Base-by-base conservation (phyloP, 108 stramenopile genomes). In the Bacterosira constricta region DNA sequence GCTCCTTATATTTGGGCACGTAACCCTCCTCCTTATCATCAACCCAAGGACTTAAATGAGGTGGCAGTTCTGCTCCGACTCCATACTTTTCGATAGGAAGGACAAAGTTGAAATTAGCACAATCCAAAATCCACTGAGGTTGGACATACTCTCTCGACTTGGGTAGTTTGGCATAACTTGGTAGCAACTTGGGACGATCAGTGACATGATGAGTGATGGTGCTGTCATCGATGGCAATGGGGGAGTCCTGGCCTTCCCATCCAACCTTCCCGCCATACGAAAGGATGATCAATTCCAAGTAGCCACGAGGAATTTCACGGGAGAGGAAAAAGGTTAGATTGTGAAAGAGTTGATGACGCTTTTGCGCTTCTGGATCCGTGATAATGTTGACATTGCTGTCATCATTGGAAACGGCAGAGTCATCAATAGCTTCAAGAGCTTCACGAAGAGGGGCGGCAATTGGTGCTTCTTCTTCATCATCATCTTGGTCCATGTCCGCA, bases 1-100 rank as follows among this genome's bases (percentile, higher is more conserved):
- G 97, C 86, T 97, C 96, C 11, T 91, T 84, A 80, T 97, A 99
- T 25, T 92, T 94, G 9, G 99, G 99, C 57, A 93, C 87, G 85
- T 99, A 99, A 20, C 99, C 98, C 75, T 98, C 99, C 52, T 95
- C 91, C 35, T 95, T 92, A 69, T 99, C 92, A 61, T 99, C 97
- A 5, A 99, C 97, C 91, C 98, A 99, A 20, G 99, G 99, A 47
- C 95, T 94, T 11, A 99, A 80, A 82, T 99, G 99, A n/a, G 97
- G 97, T 25, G 99, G 99, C 38, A 98, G 82, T 8, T 69, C 49
- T 13, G 63, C 90, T n/a, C 97, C 98, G 4, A 97, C 94, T 13
- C 73, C 89, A 73, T 99, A 99, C 71, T 76, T 88, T 15, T 77
- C 75, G 45, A 90, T 81, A 1, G 99, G 98, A 27, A 98, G 79